phyloP scores from a whole-genome alignment of 805 yeast genomes.

The Wickerhamia fluorescens region DNA sequence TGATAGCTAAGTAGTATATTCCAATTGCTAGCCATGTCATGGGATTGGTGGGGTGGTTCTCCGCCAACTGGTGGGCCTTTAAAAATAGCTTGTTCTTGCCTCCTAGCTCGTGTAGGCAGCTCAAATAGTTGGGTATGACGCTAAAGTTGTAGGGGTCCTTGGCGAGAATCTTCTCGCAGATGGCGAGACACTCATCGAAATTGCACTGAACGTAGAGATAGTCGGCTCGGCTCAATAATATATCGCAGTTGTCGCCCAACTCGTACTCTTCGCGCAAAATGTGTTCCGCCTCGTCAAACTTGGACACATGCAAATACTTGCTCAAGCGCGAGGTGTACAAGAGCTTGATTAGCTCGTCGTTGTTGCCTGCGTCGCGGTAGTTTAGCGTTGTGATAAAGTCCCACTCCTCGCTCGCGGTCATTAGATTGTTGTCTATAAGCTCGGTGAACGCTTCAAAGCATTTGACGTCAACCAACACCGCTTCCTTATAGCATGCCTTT shows the following conservation, averaged over 20 bases:
- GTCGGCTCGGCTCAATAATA: conserved; percentile 64
- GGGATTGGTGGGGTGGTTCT: conserved; percentile 70
- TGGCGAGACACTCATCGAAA: conserved; percentile 64
- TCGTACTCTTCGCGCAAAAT: conserved; percentile 66
- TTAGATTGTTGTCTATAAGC: conserved; percentile 59
- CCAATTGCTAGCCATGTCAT: conserved; percentile 93
- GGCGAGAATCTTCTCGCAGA: conserved; percentile 57
- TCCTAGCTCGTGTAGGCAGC: conserved; percentile 80
- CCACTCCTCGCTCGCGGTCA: conserved; percentile 87
- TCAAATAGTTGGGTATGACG: conserved; percentile 69
- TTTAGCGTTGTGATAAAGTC: conserved; percentile 57
- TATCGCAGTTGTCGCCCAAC: conserved; percentile 61
- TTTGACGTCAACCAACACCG: conserved; percentile 78
- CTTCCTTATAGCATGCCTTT: conserved; percentile 79
- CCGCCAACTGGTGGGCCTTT: conserved; percentile 80
- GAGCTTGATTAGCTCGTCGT: conserved; percentile 70
- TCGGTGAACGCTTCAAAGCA: conserved; percentile 91
- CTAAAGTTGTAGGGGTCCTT: conserved; percentile 67
- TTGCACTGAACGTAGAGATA: conserved; percentile 66
- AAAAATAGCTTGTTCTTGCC: conserved; percentile 75
- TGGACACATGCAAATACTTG: conserved; percentile 56
- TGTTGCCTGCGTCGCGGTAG: conserved; percentile 70
- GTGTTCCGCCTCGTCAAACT: conserved; percentile 58
- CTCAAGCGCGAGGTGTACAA: conserved; percentile 72
- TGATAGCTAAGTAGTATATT: conserved; percentile 72